Evolutionary conservation across 2,329 filamentous ascomycete species (phyloP).

Genomic region (Talaromyces pinophilus): DNA sequence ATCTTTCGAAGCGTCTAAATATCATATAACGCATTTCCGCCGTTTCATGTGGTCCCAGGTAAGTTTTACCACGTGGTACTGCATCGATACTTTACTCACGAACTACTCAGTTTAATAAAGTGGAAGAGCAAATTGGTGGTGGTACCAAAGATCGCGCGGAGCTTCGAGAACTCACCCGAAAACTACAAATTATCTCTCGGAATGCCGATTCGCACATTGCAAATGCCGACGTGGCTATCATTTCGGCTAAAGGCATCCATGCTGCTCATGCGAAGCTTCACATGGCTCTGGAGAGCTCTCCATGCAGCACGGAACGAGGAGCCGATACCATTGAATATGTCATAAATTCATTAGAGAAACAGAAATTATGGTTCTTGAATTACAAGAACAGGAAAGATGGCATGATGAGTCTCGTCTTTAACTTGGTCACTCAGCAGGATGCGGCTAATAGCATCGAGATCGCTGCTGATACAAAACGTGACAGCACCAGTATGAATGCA

Average conservation of each 20-base stretch:
- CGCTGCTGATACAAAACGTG: slow-evolving; percentile 30
- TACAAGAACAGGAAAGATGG: slow-evolving; percentile 32
- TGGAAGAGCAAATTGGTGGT: slow-evolving; percentile 28
- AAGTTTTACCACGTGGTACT: background rate
- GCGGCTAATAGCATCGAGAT: slow-evolving; percentile 34
- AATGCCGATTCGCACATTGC: slow-evolving; percentile 32
- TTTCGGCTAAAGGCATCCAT: slow-evolving; percentile 29
- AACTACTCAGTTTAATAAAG: slow-evolving; percentile 25
- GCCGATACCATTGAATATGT: slow-evolving; percentile 32
- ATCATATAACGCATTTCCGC: slow-evolving; percentile 2
- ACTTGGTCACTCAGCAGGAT: slow-evolving; percentile 36
- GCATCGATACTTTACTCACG: background rate
- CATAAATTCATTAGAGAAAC: slow-evolving; percentile 33
- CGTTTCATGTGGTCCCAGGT: background rate
- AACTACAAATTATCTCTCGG: slow-evolving; percentile 35
- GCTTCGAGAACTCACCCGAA: slow-evolving; percentile 30
- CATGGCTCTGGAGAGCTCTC: background rate
- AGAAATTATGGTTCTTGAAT: slow-evolving; percentile 32
- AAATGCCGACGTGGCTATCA: slow-evolving; percentile 33
- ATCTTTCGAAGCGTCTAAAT: background rate
- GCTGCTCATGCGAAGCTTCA: slow-evolving; percentile 26
- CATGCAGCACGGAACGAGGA: slow-evolving; percentile 13
- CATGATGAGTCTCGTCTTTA: slow-evolving; percentile 30
- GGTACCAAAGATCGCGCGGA: slow-evolving; percentile 28
- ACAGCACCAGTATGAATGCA: slow-evolving; percentile 35